Conservation (phyloP, 495 filamentous ascomycete genomes). For the Neurospora sp. region DNA sequence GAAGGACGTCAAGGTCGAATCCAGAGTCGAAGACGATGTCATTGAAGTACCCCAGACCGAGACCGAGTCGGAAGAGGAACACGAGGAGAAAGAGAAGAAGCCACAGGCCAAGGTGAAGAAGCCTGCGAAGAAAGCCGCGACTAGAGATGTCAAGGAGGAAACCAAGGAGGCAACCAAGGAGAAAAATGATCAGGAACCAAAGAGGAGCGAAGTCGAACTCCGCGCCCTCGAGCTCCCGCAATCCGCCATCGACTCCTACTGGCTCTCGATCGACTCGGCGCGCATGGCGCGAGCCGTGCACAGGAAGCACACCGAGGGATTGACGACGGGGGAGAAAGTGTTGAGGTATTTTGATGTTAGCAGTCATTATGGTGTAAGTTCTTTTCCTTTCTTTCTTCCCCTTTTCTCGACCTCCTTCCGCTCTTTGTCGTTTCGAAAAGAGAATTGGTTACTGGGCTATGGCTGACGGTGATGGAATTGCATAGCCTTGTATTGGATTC, state of each 20-base stretch:
- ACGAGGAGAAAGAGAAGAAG: conserved; percentile 1
- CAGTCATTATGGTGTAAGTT: conserved; percentile 81
- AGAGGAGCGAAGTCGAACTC: conserved; percentile 32
- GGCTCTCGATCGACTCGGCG: conserved; percentile 54
- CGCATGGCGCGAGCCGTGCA: conserved; percentile 49
- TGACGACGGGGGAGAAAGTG: conserved; percentile 72
- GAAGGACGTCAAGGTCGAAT: background rate
- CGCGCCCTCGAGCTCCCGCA: conserved; percentile 48
- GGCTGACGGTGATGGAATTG: background rate
- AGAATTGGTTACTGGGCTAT: background rate
- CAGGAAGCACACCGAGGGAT: conserved; percentile 43
- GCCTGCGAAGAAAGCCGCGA: conserved; percentile 29
- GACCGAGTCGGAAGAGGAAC: conserved; percentile 6
- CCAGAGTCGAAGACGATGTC: background rate
- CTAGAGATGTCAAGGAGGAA: conserved; percentile 11
- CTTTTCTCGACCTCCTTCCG: background rate
- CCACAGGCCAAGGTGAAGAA: conserved; percentile 6
- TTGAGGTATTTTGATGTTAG: conserved; percentile 82
- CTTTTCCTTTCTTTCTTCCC: background rate
- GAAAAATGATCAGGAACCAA: conserved; percentile 4
- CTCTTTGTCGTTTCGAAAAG: background rate
- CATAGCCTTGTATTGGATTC: conserved; percentile 81
- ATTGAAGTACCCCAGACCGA: background rate
- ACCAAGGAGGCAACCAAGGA: background rate
- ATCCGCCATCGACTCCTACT: conserved; percentile 60